Evolutionary conservation across 108 stramenopile species (phyloP), one percentile per base, ranked within the genome.

Genomic region (Cylindrotheca closterium): DNA sequence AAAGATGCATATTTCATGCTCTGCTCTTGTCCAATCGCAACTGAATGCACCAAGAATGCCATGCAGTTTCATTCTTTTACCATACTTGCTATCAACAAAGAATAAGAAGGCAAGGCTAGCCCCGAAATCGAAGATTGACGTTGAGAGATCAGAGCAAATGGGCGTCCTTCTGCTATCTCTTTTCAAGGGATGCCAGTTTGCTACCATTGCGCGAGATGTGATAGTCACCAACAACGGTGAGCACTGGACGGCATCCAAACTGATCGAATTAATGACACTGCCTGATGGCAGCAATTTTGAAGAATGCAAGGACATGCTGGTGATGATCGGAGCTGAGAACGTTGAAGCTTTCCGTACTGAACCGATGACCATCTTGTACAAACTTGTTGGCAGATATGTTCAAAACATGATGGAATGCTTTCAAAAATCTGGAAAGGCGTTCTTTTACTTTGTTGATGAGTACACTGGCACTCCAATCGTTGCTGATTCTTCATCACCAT

Each of bases 391-490:
- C 51, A 50, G 72, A 56, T 52, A 66, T 19, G 50, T 76, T 8
- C 29, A 48, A 10, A 58, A 67, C 24, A 54, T 89, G 2, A 47
- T 26, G 7, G 62, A 57, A 21, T 52, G 65, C 55, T 82, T 73
- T 69, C 63, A 63, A 29, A 74, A 89, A 42, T 54, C 68, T 23
- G 64, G 58, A 26, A 69, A 63, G 45, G 71, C 69, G 0, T 77
- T 71, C 55, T 61, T 89, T 3, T 89, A 89, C 57, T 61, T 86
- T 17, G 78, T 89, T 26, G 88, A 89, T 30, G 88, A 89, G 55
- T 77, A 51, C 58, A 58, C 48, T 17, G 79, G 83, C 52, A 26
- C 79, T 25, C 88, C 88, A 50, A 47, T 71, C 23, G 67, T 69
- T 28, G 66, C 67, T 3, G 18, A 19, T 15, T 18, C 47, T 0